Conservation (phyloP, 23 red algal species). For the Gracilariopsis chorda region DNA sequence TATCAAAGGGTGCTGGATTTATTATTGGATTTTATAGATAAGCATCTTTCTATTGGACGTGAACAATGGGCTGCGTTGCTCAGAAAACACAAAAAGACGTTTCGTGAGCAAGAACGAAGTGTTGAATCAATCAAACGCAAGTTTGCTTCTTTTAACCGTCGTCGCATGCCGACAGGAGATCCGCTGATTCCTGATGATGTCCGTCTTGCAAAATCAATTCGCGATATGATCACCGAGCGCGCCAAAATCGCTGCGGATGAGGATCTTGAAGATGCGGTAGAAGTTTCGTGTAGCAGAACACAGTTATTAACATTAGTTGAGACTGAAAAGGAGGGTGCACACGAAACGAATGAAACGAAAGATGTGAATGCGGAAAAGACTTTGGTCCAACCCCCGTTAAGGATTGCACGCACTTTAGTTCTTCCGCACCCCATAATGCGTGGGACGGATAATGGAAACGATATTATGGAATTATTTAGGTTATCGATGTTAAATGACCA, state of each 20-base stretch:
- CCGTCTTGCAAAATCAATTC: background rate
- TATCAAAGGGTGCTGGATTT: background rate
- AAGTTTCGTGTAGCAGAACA: too few relatives aligned
- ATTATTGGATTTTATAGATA: background rate
- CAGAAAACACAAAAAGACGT: background rate
- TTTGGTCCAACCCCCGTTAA: too few relatives aligned
- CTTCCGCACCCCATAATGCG: too few relatives aligned
- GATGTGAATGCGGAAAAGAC: too few relatives aligned
- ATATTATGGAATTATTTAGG: too few relatives aligned
- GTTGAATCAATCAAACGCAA: conserved; percentile 2
- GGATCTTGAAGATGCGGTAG: background rate
- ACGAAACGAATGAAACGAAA: too few relatives aligned
- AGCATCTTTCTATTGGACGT: background rate
- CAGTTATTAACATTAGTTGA: too few relatives aligned
- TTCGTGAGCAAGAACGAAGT: background rate
- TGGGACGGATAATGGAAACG: too few relatives aligned
- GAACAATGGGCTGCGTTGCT: background rate
- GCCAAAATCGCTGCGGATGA: background rate
- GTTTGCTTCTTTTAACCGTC: background rate
- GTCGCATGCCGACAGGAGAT: conserved; percentile 1
- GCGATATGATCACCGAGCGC: background rate
- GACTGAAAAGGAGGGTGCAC: too few relatives aligned
- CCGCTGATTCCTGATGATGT: background rate
- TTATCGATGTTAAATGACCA: too few relatives aligned
- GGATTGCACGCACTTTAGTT: too few relatives aligned